Evolutionary conservation across 108 stramenopile genomes (phyloP).

Genomic region (Skeletonema costatum): DNA sequence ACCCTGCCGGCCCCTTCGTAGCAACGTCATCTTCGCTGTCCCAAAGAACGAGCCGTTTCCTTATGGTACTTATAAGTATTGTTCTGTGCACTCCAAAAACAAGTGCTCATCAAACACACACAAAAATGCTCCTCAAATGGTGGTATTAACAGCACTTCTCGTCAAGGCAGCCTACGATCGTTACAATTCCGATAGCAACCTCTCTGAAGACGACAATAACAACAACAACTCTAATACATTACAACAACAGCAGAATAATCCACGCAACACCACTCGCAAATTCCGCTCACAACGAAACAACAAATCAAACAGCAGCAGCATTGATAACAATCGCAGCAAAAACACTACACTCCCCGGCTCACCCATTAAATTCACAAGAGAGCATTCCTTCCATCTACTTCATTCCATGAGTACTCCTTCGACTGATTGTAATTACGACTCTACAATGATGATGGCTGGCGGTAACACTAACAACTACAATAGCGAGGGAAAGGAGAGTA

Average conservation of each 20-base stretch:
- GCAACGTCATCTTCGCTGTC: too few species aligned
- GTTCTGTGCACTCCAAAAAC: too few species aligned
- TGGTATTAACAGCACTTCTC: conserved; percentile 7
- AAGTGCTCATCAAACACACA: too few species aligned
- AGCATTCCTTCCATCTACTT: not conserved
- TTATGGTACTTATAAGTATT: too few species aligned
- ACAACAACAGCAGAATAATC: too few species aligned
- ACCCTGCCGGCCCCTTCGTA: too few species aligned
- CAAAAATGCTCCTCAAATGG: not conserved
- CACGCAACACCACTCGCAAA: not conserved
- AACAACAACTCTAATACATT: not conserved
- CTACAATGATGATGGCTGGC: not conserved
- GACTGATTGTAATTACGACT: not conserved
- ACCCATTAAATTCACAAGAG: not conserved
- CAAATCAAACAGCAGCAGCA: not conserved
- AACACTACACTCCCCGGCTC: not conserved
- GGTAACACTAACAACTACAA: not conserved
- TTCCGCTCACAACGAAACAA: not conserved
- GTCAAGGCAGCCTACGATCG: conserved; percentile 15
- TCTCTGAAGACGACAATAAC: not conserved
- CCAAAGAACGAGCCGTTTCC: too few species aligned
- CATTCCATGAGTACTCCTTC: not conserved
- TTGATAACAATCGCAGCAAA: not conserved
- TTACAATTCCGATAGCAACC: not conserved
- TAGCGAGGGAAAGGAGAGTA: too few species aligned